These are phyloP conservation scores for Amphirosellinia nigrospora DNA, from an alignment of 495 filamentous ascomycete genomes.

Conservation along the genomic window DNA sequence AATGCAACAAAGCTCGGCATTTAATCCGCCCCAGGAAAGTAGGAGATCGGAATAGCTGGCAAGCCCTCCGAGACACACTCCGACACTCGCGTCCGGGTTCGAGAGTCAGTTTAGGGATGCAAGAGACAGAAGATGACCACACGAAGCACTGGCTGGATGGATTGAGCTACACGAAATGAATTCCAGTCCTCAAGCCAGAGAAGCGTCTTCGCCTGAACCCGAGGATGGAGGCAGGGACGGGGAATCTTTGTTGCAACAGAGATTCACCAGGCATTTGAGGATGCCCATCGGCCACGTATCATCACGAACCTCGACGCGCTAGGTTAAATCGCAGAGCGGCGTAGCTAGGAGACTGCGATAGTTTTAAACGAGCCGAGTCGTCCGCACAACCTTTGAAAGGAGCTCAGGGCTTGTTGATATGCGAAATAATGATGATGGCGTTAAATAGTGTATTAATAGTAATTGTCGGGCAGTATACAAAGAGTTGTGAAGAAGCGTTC, in stretches of 20 bases:
- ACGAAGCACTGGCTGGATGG: not conserved
- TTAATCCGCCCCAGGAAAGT: not conserved
- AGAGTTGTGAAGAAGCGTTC: not conserved
- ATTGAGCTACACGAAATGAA: slow-evolving; percentile 11
- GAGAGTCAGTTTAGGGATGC: not conserved
- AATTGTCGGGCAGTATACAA: not conserved
- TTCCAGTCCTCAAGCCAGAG: not conserved
- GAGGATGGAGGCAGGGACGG: slow-evolving; percentile 5
- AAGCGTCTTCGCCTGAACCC: not conserved
- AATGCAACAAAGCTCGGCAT: not conserved
- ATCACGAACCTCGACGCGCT: slow-evolving; percentile 16
- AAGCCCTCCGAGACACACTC: not conserved
- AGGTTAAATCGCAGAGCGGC: not conserved
- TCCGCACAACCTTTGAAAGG: not conserved
- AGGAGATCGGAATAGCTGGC: slow-evolving; percentile 1
- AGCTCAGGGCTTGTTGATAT: slow-evolving; percentile 1
- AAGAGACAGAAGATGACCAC: not conserved
- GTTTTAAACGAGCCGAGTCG: not conserved
- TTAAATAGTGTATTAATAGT: slow-evolving; percentile 18
- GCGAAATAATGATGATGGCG: not conserved
- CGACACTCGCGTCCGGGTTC: not conserved
- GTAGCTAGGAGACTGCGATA: not conserved
- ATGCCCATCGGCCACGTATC: slow-evolving; percentile 12
- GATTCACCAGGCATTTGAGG: not conserved
- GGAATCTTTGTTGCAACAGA: slow-evolving; percentile 11